A percentile compares a stretch with the other conserved stretches of the same genome.
These are phyloP conservation scores for Ustilago esculenta DNA, from an alignment of 1,284 basidiomycete genomes.

Conservation along the genomic window DNA sequence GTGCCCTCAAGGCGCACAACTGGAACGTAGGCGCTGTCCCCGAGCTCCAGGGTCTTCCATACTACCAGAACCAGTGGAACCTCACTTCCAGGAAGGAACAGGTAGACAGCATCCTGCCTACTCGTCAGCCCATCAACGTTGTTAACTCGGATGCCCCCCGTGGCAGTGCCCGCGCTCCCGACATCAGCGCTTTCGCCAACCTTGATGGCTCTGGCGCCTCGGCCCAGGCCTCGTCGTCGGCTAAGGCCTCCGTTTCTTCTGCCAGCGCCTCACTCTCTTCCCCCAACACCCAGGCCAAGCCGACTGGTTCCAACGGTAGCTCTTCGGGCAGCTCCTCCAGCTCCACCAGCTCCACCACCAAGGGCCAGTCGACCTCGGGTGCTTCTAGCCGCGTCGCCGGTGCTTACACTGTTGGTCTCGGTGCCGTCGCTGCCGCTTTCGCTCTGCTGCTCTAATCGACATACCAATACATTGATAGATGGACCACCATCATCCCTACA, in stretches of 20 bases:
- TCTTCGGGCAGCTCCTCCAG: slow-evolving; percentile 1
- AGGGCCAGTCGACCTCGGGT: slow-evolving; percentile 31
- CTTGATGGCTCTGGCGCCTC: slow-evolving; percentile 28
- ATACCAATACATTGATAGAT: no score
- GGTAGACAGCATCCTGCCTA: slow-evolving; percentile 45
- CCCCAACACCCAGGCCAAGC: neutral
- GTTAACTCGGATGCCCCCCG: slow-evolving; percentile 43
- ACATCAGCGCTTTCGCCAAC: slow-evolving; percentile 35
- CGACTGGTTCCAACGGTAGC: neutral
- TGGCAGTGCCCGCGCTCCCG: slow-evolving; percentile 38
- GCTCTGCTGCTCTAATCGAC: slow-evolving; percentile 27
- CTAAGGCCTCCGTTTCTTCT: slow-evolving; percentile 11
- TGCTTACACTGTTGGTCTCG: slow-evolving; percentile 31
- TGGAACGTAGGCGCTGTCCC: slow-evolving; percentile 49
- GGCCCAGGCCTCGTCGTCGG: slow-evolving; percentile 15
- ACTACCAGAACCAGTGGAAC: slow-evolving; percentile 60
- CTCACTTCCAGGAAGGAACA: slow-evolving; percentile 30
- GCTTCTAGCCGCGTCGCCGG: slow-evolving; percentile 15
- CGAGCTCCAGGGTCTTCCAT: slow-evolving; percentile 52
- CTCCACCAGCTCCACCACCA: slow-evolving; percentile 7
- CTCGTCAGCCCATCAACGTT: slow-evolving; percentile 36
- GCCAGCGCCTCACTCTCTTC: neutral
- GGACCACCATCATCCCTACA: no score
- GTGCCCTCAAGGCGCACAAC: slow-evolving; percentile 33
- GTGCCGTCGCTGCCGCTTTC: slow-evolving; percentile 31